Conservation (phyloP, 75 land plant genomes). For the Selaginella moellendorffii region DNA sequence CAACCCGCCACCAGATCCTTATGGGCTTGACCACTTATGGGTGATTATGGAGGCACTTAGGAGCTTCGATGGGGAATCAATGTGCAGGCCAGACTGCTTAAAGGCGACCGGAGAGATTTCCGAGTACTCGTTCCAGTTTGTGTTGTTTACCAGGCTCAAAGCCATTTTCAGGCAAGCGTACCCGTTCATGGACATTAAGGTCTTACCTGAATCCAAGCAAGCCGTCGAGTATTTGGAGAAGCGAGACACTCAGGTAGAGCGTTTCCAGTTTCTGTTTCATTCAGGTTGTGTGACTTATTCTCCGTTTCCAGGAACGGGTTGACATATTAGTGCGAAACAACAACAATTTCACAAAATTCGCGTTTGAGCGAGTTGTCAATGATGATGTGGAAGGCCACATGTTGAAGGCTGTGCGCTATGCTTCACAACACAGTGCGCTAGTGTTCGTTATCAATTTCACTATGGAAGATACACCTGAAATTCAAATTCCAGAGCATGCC, state of each 20-base stretch:
- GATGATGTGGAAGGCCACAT: neutral
- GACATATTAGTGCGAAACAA: neutral
- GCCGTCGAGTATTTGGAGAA: neutral
- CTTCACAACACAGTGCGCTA: neutral
- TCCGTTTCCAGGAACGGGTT: neutral
- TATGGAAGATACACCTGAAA: neutral
- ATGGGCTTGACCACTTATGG: neutral
- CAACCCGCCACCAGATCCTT: neutral
- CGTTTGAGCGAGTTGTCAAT: neutral
- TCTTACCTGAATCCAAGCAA: neutral
- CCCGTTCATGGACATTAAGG: neutral
- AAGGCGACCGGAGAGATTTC: neutral
- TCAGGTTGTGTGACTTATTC: neutral
- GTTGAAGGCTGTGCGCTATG: neutral
- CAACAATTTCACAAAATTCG: neutral
- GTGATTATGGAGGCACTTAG: neutral
- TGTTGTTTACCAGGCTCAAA: neutral
- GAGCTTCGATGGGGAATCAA: neutral
- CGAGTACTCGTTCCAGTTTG: neutral
- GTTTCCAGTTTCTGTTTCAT: neutral
- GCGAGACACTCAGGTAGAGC: neutral
- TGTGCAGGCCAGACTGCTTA: neutral
- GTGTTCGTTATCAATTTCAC: neutral
- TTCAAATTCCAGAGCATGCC: neutral
- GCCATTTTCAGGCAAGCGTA: neutral